These are phyloP conservation scores for Pyricularia pennisetigena DNA, from an alignment of 2,329 filamentous ascomycete species.

Conservation along the genomic window DNA sequence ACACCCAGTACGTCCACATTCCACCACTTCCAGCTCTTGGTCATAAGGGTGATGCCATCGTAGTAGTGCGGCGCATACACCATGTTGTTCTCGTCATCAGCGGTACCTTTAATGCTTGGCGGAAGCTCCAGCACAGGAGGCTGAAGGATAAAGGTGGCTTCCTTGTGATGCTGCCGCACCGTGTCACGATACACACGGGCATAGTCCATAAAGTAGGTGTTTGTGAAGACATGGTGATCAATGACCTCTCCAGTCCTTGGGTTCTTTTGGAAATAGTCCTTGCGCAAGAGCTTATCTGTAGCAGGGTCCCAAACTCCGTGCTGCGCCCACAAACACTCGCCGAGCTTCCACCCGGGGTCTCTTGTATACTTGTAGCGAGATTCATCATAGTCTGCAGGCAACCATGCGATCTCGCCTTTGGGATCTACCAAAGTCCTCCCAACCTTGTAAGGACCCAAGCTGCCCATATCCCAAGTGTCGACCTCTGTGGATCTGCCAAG, in stretches of 20 bases:
- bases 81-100: constrained; percentile 81
- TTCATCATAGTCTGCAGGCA: constrained; percentile 76
- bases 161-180: constrained; percentile 65
- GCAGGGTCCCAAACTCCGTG: constrained; percentile 88
- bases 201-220: constrained; percentile 82
- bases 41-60: constrained; percentile 92
- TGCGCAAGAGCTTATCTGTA: constrained; percentile 66
- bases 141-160: constrained; percentile 83
- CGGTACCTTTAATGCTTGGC: constrained; percentile 74
- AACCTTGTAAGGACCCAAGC: constrained; percentile 83
- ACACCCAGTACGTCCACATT: constrained; percentile 95
- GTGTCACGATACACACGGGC: constrained; percentile 68
- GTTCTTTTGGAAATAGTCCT: constrained; percentile 79
- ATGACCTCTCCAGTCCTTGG: constrained; percentile 64
- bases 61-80: constrained; percentile 95
- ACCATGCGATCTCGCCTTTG: constrained; percentile 75
- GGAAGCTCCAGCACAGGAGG: constrained; percentile 88
- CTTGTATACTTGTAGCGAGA: constrained; percentile 83
- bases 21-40: constrained; percentile 96
- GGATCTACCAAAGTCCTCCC: constrained; percentile 79
- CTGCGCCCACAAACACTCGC: constrained; percentile 94
- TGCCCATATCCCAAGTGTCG: constrained; percentile 87
- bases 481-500: constrained; percentile 85
- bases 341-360: constrained; percentile 79
- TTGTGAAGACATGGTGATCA: constrained; percentile 79